These are phyloP conservation scores for Starmerella cellae DNA, from an alignment of 805 yeast species.

Conservation along the genomic window DNA sequence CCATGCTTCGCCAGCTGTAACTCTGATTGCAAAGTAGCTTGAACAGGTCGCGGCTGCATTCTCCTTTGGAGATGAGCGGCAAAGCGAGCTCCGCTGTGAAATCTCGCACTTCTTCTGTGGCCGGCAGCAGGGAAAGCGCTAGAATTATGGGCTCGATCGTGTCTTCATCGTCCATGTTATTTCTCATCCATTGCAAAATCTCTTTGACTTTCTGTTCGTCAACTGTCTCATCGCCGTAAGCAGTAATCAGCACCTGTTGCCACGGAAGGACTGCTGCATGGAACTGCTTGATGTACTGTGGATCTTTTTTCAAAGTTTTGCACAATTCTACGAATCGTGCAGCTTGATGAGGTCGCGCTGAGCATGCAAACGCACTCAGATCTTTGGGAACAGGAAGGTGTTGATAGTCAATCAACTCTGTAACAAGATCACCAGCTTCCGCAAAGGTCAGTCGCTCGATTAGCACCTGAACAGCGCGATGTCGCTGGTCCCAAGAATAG, in stretches of 20 bases:
- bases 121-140: slow-evolving; percentile 2
- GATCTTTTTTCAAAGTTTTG: not conserved
- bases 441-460: not conserved
- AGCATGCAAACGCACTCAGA: not conserved
- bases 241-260: slow-evolving; percentile 5
- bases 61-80: not conserved
- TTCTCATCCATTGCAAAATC: slow-evolving; percentile 1
- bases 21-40: slow-evolving; percentile 2
- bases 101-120: not conserved
- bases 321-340: not conserved
- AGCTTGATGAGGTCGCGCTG: not conserved
- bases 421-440: slow-evolving; percentile 2
- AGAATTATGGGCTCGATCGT: slow-evolving; percentile 2
- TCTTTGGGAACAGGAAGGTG: slow-evolving; percentile 6
- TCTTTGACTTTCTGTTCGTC: not conserved
- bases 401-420: slow-evolving; percentile 6
- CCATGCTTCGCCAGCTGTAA: slow-evolving; percentile 9
- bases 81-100: slow-evolving; percentile 2
- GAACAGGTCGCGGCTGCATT: slow-evolving; percentile 5
- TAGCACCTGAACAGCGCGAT: slow-evolving; percentile 4
- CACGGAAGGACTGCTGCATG: not conserved
- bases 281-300: slow-evolving; percentile 1
- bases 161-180: not conserved
- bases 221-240: too few relatives aligned
- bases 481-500: slow-evolving; percentile 13